A percentile compares a stretch with the other conserved stretches of the same genome.
phyloP scores from a whole-genome alignment of 768 basidiomycete species.

The Lentinula sp. region DNA sequence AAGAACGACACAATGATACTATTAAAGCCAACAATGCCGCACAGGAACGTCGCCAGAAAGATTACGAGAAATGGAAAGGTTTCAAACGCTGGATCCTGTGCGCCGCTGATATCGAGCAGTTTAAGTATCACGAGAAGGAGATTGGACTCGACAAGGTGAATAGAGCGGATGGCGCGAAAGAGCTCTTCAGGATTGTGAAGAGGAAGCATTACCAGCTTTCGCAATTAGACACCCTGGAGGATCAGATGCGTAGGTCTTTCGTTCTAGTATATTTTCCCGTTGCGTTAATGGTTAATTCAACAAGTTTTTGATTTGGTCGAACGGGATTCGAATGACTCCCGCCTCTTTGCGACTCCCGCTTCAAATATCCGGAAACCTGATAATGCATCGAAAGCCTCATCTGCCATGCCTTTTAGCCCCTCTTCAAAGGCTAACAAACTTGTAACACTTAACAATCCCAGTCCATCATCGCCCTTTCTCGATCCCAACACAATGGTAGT shows the following conservation, averaged over 20 bases:
- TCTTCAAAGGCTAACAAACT: neutral
- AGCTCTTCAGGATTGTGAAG: neutral
- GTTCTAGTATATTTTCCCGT: neutral
- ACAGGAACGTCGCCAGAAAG: neutral
- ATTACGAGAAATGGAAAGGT: conserved; percentile 2
- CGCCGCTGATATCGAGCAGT: neutral
- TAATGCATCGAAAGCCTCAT: neutral
- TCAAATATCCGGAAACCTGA: neutral
- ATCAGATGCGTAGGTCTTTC: neutral
- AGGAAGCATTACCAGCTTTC: conserved; percentile 1
- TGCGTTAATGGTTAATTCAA: neutral
- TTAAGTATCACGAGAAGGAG: neutral
- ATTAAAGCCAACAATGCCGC: neutral
- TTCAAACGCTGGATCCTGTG: conserved; percentile 7
- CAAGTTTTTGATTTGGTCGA: conserved; percentile 1
- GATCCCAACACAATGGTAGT: neutral
- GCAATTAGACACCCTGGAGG: neutral
- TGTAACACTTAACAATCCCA: neutral
- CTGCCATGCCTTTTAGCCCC: neutral
- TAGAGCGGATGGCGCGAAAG: neutral
- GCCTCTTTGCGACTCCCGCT: neutral
- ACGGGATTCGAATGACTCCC: neutral
- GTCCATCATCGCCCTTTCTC: neutral
- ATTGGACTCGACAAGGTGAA: neutral
- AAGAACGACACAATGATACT: neutral